These are phyloP conservation scores for Colletotrichum tamarilloi DNA, from an alignment of 2,329 filamentous ascomycete genomes.

Conservation along the genomic window DNA sequence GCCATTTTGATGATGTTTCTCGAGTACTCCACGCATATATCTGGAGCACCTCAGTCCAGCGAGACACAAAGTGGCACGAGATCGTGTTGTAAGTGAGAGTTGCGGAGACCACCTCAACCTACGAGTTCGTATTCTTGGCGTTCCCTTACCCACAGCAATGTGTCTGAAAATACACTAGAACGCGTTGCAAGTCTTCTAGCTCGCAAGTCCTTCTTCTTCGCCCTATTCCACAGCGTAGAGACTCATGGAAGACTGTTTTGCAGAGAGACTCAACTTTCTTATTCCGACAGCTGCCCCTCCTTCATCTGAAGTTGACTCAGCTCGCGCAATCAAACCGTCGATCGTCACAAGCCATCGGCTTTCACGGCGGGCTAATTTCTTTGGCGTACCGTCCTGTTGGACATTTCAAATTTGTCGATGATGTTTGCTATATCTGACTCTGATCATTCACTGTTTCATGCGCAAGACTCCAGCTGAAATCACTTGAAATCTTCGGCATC, in stretches of 20 bases:
- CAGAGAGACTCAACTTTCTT: neutral
- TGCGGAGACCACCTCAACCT: neutral
- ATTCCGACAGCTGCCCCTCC: neutral
- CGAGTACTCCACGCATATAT: neutral
- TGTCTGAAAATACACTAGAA: neutral
- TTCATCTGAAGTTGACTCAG: neutral
- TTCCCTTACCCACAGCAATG: neutral
- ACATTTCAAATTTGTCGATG: neutral
- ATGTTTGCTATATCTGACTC: neutral
- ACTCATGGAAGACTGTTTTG: neutral
- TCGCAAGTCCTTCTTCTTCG: constrained; percentile 4
- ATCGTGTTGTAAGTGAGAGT: neutral
- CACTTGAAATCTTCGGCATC: neutral
- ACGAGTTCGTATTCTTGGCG: neutral
- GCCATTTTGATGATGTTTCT: neutral
- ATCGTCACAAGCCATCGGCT: neutral
- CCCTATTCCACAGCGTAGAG: neutral
- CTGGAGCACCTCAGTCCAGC: neutral
- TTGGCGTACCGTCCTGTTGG: neutral
- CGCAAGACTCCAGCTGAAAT: neutral
- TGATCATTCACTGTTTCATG: neutral
- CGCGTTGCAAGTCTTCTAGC: neutral
- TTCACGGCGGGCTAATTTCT: too few species aligned
- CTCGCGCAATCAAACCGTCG: neutral
- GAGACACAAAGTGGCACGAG: neutral